Conservation (phyloP, 1,284 basidiomycete species). For the Melampsora americana region DNA sequence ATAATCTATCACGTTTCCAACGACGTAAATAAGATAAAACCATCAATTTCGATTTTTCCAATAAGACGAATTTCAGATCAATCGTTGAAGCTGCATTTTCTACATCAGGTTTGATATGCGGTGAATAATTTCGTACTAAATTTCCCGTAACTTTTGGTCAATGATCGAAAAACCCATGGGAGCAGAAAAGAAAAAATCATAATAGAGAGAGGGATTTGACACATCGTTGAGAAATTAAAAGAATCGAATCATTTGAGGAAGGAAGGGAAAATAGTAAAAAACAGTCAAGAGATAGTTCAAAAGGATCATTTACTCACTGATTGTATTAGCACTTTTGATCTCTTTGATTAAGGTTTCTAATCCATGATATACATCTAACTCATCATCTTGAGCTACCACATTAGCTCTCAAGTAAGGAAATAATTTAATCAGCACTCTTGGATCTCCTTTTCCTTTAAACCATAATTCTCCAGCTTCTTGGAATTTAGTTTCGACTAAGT, state of each 20-base stretch:
- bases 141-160: constrained; percentile 72
- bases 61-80: constrained; percentile 64
- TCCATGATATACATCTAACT: constrained; percentile 65
- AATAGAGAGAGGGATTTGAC: neutral
- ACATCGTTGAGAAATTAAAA: neutral
- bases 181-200: constrained; percentile 11
- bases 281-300: neutral
- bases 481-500: constrained; percentile 68
- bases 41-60: constrained; percentile 66
- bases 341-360: constrained; percentile 65
- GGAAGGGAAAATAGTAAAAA: neutral
- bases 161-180: constrained; percentile 47
- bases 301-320: constrained; percentile 63
- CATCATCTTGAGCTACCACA: constrained; percentile 55
- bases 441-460: constrained; percentile 69
- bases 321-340: constrained; percentile 66
- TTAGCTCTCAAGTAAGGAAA: constrained; percentile 67
- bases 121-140: constrained; percentile 84
- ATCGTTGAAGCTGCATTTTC: constrained; percentile 65
- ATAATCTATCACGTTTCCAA: constrained; percentile 53
- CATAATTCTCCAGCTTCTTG: constrained; percentile 71
- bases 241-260: neutral
- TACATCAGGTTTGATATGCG: constrained; percentile 71
- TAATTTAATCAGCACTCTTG: constrained; percentile 69
- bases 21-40: constrained; percentile 64